Percentiles rank a stretch among this genome's conserved stretches.
These are phyloP conservation scores for Coelastrella sp. DNA, from an alignment of 139 green algal genomes.

Conservation along the genomic window DNA sequence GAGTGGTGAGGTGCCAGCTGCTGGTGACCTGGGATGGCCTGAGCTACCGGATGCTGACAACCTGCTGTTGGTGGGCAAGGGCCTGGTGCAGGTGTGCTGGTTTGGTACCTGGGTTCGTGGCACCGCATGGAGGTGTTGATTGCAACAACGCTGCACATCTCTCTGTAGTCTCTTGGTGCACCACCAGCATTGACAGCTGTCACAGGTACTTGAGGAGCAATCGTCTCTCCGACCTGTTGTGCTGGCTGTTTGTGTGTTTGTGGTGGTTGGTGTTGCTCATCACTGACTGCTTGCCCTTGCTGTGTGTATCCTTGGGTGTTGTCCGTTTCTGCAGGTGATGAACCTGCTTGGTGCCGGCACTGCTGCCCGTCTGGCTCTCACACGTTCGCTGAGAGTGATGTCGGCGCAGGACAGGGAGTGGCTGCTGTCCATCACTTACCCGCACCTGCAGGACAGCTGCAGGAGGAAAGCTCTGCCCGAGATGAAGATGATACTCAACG, in stretches of 20 bases:
- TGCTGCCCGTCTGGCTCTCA: conserved; percentile 14
- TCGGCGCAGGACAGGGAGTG: conserved; percentile 20
- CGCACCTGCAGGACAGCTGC: conserved; percentile 42
- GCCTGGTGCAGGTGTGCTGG: conserved; percentile 29
- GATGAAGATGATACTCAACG: conserved; percentile 34
- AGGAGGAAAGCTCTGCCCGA: conserved; percentile 12
- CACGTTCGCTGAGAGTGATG: conserved; percentile 12
- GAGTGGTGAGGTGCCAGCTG: conserved; percentile 4
- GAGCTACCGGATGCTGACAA: conserved; percentile 41
- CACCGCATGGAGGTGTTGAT: too few species aligned
- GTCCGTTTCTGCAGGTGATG: conserved; percentile 19
- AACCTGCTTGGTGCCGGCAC: conserved; percentile 36
- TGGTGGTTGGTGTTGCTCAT: too few species aligned
- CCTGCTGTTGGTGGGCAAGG: conserved; percentile 37
- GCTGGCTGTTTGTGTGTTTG: not conserved
- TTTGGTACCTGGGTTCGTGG: too few species aligned
- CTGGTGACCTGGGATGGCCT: not conserved
- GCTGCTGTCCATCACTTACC: conserved; percentile 46
- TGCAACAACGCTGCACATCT: not conserved
- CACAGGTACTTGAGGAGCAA: not conserved
- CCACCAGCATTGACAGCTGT: not conserved
- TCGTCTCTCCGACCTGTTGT: not conserved
- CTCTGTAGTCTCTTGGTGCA: not conserved
- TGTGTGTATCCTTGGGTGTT: not conserved
- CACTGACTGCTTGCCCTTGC: not conserved